Percentiles rank a stretch among this genome's conserved stretches.
These are phyloP conservation scores for Claviceps pazoutovae DNA, from an alignment of 2,329 filamentous ascomycete species.

Conservation along the genomic window DNA sequence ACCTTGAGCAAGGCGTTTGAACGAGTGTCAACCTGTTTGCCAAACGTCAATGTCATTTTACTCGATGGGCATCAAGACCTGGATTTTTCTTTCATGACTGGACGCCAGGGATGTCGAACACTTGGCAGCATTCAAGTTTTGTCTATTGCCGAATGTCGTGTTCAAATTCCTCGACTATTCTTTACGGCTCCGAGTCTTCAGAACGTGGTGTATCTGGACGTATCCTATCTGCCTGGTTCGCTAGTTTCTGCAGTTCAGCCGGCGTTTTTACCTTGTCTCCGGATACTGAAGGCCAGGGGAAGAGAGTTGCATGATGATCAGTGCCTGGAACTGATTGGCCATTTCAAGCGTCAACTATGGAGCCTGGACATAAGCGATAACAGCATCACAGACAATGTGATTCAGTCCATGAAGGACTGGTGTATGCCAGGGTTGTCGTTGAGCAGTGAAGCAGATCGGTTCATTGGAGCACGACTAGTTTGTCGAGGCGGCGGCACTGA, in stretches of 20 bases:
- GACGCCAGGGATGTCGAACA: slow-evolving; percentile 3
- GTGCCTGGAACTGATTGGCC: slow-evolving; percentile 17
- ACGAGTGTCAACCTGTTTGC: slow-evolving; percentile 25
- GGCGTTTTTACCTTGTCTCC: slow-evolving; percentile 29
- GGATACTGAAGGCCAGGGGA: slow-evolving; percentile 35
- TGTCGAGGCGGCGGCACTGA: slow-evolving; percentile 15
- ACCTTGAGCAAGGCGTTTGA: slow-evolving; percentile 25
- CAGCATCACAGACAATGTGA: slow-evolving; percentile 30
- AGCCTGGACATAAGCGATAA: slow-evolving; percentile 43
- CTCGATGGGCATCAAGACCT: slow-evolving; percentile 33
- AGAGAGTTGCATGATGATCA: slow-evolving; percentile 30
- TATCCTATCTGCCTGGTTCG: slow-evolving; percentile 35
- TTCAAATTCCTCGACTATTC: slow-evolving; percentile 26
- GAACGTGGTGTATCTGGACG: slow-evolving; percentile 36
- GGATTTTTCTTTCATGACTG: slow-evolving; percentile 25
- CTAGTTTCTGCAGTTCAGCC: slow-evolving; percentile 22
- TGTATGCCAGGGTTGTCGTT: slow-evolving; percentile 21
- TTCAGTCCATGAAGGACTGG: slow-evolving; percentile 17
- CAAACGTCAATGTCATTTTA: slow-evolving; percentile 30
- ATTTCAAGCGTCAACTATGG: slow-evolving; percentile 33
- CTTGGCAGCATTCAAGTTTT: slow-evolving; percentile 21
- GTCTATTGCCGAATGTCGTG: slow-evolving; percentile 28
- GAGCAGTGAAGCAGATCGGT: slow-evolving; percentile 24
- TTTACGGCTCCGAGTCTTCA: slow-evolving; percentile 24
- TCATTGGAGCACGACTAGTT: slow-evolving; percentile 32